These are phyloP conservation scores for Bassia scoparia DNA, from an alignment of 148 eudicot species.

Conservation along the genomic window DNA sequence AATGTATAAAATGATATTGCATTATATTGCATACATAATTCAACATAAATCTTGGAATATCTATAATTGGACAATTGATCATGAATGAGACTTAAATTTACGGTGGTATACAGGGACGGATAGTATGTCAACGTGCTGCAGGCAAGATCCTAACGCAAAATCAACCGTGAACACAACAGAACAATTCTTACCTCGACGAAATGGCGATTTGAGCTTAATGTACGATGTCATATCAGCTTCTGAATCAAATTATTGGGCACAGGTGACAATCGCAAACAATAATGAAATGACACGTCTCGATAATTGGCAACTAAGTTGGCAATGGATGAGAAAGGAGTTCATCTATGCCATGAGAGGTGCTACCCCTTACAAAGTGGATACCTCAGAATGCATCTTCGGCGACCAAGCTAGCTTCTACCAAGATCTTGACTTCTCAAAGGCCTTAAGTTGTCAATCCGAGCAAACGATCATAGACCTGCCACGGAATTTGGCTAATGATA, in stretches of 20 bases:
- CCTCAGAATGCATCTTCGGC: slow-evolving; percentile 50
- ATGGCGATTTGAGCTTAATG: slow-evolving; percentile 54
- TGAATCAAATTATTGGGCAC: slow-evolving; percentile 48
- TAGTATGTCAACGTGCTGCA: slow-evolving; percentile 39
- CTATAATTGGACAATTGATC: not conserved
- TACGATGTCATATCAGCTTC: slow-evolving; percentile 45
- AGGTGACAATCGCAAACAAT: slow-evolving; percentile 50
- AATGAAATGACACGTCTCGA: slow-evolving; percentile 48
- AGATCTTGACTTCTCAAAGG: slow-evolving; percentile 40
- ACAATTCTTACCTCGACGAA: slow-evolving; percentile 31
- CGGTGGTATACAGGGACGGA: slow-evolving; percentile 24
- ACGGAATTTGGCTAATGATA: slow-evolving; percentile 29
- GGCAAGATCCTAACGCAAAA: slow-evolving; percentile 28
- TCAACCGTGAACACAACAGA: slow-evolving; percentile 4
- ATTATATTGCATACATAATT: too few relatives aligned
- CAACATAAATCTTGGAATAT: too few relatives aligned
- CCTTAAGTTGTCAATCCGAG: slow-evolving; percentile 40
- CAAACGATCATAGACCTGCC: slow-evolving; percentile 57
- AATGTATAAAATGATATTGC: too few relatives aligned
- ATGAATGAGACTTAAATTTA: not conserved
- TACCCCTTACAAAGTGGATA: slow-evolving; percentile 40
- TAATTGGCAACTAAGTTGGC: slow-evolving; percentile 56
- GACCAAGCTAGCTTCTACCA: slow-evolving; percentile 35
- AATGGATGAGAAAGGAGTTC: slow-evolving; percentile 62
- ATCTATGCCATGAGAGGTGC: slow-evolving; percentile 63